Evolutionary conservation across 176 grass and related monocot species (phyloP), one percentile per base, ranked within the genome.

Genomic region (Rhynchospora breviuscula): DNA sequence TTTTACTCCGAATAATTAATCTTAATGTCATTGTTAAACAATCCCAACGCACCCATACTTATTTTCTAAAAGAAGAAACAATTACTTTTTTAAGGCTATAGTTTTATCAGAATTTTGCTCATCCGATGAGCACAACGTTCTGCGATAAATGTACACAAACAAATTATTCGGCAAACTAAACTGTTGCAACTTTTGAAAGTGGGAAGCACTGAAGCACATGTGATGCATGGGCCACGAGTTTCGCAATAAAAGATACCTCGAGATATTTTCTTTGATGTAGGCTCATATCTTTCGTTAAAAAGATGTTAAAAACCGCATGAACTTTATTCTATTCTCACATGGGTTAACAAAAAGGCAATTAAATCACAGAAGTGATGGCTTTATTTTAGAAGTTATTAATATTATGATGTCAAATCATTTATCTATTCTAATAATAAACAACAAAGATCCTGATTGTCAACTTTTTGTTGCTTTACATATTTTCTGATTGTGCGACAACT

Each of bases 301-400:
- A 74, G 35, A 47, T 49, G 3, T 48, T 74, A 74, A 74, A 74
- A 44, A 74, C 1, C 1, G 4, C 0, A 74, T 51, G 9, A 26
- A 46, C 49, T 77, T 56, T 77, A 77, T 76, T 76, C 47, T 54
- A 54, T 43, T 76, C 12, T 77, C 73, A 56, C 70, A 18, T 77
- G 46, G 73, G 21, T 29, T 0, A 49, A 29, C 3, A 56, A 77
- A 76, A 56, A 77, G 12, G 3, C 22, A 72, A 72, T 6, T 6
- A 77, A 77, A 76, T 76, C 46, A 54, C 3, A 26, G 33, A 54
- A 54, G 49, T 56, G 73, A 56, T 62, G 12, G 17, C 54, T 77
- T 76, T 77, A 74, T 21, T 77, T 77, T 19, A 56, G 72, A 53
- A 17, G 49, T 77, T 54, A 1, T 77, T 54, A 1, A 62, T 10